Evolutionary conservation across 768 basidiomycete genomes (phyloP).

Genomic region (Mycena latifolia): DNA sequence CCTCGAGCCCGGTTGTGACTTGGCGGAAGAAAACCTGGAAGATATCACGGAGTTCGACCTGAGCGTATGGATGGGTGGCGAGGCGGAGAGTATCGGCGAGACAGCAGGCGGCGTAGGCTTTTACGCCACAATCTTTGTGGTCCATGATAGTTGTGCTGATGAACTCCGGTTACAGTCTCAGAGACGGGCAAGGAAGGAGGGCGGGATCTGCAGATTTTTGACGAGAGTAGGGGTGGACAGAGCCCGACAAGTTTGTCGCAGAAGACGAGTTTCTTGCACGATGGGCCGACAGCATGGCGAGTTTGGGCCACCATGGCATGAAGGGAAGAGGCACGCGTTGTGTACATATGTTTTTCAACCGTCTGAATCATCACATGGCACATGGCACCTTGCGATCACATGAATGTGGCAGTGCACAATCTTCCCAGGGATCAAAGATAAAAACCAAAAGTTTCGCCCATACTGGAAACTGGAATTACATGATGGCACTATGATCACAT

Average conservation of each 20-base stretch:
- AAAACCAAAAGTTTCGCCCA: no score
- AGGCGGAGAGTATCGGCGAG: slow-evolving; percentile 93
- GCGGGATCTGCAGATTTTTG: slow-evolving; percentile 87
- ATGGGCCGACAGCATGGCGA: slow-evolving; percentile 64
- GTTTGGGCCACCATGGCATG: slow-evolving; percentile 81
- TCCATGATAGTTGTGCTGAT: slow-evolving; percentile 84
- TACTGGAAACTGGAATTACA: no score
- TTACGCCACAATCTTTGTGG: slow-evolving; percentile 96
- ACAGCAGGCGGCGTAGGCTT: slow-evolving; percentile 94
- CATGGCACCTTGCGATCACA: no score
- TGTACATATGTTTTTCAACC: slow-evolving; percentile 51
- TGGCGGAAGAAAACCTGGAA: slow-evolving; percentile 97
- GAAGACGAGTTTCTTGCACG: slow-evolving; percentile 78
- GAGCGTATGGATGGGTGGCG: slow-evolving; percentile 96
- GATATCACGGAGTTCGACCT: slow-evolving; percentile 90
- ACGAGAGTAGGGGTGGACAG: slow-evolving; percentile 84
- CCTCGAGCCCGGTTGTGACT: slow-evolving; percentile 79
- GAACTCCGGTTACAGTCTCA: slow-evolving; percentile 88
- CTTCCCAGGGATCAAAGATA: no score
- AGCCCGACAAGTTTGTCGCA: slow-evolving; percentile 83
- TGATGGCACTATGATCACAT: no score
- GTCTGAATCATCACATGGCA: no score
- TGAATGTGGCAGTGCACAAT: no score
- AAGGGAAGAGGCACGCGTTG: slow-evolving; percentile 52
- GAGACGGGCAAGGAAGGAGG: no score